Base-by-base conservation (phyloP, 2,329 filamentous ascomycete genomes). In the Fusarium globosum region DNA sequence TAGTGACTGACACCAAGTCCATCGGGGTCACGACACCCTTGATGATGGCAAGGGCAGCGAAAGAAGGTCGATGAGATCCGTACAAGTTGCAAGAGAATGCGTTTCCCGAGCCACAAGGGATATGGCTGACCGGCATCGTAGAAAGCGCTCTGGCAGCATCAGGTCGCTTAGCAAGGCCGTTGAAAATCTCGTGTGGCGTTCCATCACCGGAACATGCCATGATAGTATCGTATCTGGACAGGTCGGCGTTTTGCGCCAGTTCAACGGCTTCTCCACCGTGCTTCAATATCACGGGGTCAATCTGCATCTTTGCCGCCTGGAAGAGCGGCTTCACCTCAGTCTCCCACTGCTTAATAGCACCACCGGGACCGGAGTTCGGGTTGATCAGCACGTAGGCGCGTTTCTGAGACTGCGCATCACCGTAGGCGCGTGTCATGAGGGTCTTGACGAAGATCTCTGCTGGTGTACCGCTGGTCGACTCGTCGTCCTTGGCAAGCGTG, bases 91-190 rank as follows among this genome's bases (percentile, higher is more conserved):
- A 92, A 71, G 94, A 93, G 91, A 98, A 93, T 28, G 94, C 96
- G 81, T 99, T 99, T 11, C 96, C 96, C 56, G 94, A 96, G 20
- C 96, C 96, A 79, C 95, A 97, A 3, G 96, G 96, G 41, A 99
- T 87, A 79, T 97, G 94, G 28, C 91, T 92, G 4, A 99, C 91
- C 2, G 96, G 94, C 20, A 98, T 84, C 77, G 92, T 93, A 28
- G 87, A 84, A 68, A 99, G 84, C 1, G 96, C 96, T 62, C 88
- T 88, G 38, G 87, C 86, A 26, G 95, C 95, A 82, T 98, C 93
- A 9, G 87, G 80, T 43, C 94, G 91, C 82, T 90, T 92, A 20
- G 90, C 95, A 38, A 99, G 84, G 0, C 96, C 96, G 80, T 99
- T 98, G 85, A 98, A 97, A 14, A 97, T 93, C 82, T 99, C 96